A percentile compares a stretch with the other conserved stretches of the same genome.
Conservation (phyloP, 2,329 filamentous ascomycete species). For the Dactylonectria macrodidyma region DNA sequence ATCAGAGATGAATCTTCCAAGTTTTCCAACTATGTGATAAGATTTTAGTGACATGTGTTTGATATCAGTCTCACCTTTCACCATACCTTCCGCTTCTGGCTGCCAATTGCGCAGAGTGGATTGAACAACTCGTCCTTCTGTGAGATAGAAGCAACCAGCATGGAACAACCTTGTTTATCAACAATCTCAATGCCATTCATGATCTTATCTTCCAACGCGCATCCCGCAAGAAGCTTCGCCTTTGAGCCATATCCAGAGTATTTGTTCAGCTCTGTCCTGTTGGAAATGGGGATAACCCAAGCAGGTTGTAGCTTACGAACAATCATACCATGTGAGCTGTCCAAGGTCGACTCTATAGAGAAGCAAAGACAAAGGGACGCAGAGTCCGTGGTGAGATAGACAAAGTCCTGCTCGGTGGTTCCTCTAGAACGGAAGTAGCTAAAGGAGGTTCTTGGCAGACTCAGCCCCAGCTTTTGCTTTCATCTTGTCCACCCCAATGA, state of each 20-base stretch:
- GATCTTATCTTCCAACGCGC: slow-evolving; percentile 81
- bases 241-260: slow-evolving; percentile 89
- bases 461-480: slow-evolving; percentile 73
- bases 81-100: slow-evolving; percentile 88
- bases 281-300: slow-evolving; percentile 79
- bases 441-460: slow-evolving; percentile 77
- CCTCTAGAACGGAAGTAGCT: slow-evolving; percentile 63
- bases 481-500: slow-evolving; percentile 79
- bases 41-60: too few species aligned
- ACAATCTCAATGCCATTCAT: slow-evolving; percentile 81
- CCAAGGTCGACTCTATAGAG: slow-evolving; percentile 65
- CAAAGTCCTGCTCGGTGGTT: slow-evolving; percentile 78
- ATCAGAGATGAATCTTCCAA: too few species aligned
- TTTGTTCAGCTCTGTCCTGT: slow-evolving; percentile 83
- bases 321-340: slow-evolving; percentile 69
- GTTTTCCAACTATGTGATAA: too few species aligned
- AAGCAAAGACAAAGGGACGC: slow-evolving; percentile 64
- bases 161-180: slow-evolving; percentile 68
- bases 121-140: slow-evolving; percentile 87
- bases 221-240: slow-evolving; percentile 84
- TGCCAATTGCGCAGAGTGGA: slow-evolving; percentile 80
- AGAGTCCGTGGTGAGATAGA: slow-evolving; percentile 75
- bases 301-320: slow-evolving; percentile 61
- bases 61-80: slow-evolving; percentile 50
- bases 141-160: slow-evolving; percentile 79